Conservation (phyloP, 345 rosid genomes). For the Eucalyptus regnans region DNA sequence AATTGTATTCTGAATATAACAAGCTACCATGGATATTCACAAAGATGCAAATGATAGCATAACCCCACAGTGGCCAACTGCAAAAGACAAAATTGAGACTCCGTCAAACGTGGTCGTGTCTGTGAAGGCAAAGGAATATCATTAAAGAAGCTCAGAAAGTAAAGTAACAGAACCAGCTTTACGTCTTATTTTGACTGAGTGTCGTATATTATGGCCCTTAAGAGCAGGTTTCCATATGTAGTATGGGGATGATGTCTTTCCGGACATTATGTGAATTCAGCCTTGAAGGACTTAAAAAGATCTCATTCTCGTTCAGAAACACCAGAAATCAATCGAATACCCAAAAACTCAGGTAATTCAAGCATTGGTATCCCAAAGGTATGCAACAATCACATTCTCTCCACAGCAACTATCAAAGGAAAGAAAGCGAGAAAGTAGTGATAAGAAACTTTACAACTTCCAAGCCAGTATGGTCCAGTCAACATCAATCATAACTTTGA, state of each 20-base stretch:
- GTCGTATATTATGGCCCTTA: neutral
- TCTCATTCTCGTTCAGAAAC: neutral
- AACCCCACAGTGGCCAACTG: constrained; percentile 96
- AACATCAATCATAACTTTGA: neutral
- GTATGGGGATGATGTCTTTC: neutral
- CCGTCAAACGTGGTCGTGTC: neutral
- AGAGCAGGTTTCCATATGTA: neutral
- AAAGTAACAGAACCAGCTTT: neutral
- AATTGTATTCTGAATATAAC: neutral
- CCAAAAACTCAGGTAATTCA: neutral
- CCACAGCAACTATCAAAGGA: neutral
- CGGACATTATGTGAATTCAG: neutral
- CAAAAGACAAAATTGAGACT: neutral
- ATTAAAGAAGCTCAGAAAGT: neutral
- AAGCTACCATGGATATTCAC: constrained; percentile 69
- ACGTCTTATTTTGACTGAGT: neutral
- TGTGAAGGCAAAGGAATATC: neutral
- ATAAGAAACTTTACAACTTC: neutral
- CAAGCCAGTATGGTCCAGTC: neutral
- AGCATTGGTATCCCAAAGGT: neutral
- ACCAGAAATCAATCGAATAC: neutral
- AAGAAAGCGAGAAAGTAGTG: neutral
- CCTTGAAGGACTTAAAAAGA: neutral
- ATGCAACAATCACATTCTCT: neutral
- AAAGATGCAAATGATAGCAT: constrained; percentile 82